Base-by-base conservation (phyloP, 2,329 filamentous ascomycete genomes). In the Venturia pyrina region DNA sequence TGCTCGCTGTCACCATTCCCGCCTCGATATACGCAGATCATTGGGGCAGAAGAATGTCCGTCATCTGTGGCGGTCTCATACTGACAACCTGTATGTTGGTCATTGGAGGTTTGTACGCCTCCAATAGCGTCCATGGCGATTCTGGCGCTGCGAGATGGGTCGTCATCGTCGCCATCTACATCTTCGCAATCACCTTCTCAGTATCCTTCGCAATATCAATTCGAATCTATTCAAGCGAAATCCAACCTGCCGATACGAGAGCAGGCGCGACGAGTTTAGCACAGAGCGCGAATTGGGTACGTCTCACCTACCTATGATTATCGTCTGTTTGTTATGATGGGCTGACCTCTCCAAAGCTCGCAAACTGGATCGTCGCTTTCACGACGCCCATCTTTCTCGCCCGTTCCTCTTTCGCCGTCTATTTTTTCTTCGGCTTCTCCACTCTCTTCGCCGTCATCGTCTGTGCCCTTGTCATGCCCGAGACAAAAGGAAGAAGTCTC, bases 201-300 rank as follows among this genome's bases (percentile, higher is more conserved):
- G 74, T 73, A 0, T 80, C 82, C 0, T 87, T 84, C 83, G 83
- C 77, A 0, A 81, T 87, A 17, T 78, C 79, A 0, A 76, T 82
- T 61, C 83, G 82, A 67, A 81, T 87, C 7, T 87, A 85, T 66
- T 79, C 81, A 0, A 78, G 79, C 10, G 85, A 87, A 73, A 86
- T 86, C 46, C 84, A 86, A 68, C 83, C 83, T 0, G 76, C 78
- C 4, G 75, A 79, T 48, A 86, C 83, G 0, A 77, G 85, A 5
- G 84, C 83, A 0, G 79, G 80, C 0, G 84, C 83, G 5, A 84
- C 80, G 11, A 81, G 79, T 66, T 69, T 85, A 3, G 82, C 81
- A 0, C 78, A 83, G 69, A 80, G 82, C 3, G 76, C 78, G n/a
- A 84, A 84, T 64, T 85, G 82, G 77, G 76, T 78, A 28, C 73